A percentile compares a stretch with the other conserved stretches of the same genome.
Evolutionary conservation across 2,329 filamentous ascomycete species (phyloP).

Genomic region (Verticillium klebahnii): DNA sequence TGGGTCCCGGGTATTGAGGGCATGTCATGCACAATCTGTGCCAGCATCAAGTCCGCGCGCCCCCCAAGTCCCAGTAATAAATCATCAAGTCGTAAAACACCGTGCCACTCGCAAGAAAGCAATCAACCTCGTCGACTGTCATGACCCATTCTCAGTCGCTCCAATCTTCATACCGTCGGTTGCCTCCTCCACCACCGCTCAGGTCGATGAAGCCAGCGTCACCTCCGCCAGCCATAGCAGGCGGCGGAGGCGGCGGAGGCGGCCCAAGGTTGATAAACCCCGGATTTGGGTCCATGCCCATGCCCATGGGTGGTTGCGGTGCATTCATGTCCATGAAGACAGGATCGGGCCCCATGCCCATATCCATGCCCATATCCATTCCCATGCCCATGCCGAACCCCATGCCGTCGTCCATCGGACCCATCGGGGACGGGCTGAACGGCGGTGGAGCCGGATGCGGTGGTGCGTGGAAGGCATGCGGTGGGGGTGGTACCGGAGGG

Average conservation of each 20-base stretch:
- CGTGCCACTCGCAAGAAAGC: background rate
- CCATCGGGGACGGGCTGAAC: background rate
- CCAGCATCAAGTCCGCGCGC: background rate
- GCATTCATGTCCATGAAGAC: conserved; percentile 1
- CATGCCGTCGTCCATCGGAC: background rate
- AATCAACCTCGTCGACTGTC: background rate
- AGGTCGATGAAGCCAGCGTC: conserved; percentile 10
- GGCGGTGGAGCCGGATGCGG: background rate
- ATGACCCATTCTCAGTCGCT: background rate
- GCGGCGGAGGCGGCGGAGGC: conserved; percentile 1
- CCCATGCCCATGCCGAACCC: background rate
- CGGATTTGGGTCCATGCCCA: background rate
- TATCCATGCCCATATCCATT: background rate
- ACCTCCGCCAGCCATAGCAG: background rate
- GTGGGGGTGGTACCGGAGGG: conserved; percentile 4
- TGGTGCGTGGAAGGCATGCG: background rate
- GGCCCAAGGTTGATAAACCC: background rate
- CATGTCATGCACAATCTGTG: background rate
- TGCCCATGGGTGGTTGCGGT: background rate
- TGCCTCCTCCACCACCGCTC: conserved; percentile 2
- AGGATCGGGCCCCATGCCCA: background rate
- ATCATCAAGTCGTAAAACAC: too few species aligned
- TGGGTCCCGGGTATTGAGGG: conserved; percentile 1
- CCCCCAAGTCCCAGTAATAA: background rate
- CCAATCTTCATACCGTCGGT: conserved; percentile 11